phyloP scores from a whole-genome alignment of 75 land plant genomes.

The Sequoiadendron giganteum region DNA sequence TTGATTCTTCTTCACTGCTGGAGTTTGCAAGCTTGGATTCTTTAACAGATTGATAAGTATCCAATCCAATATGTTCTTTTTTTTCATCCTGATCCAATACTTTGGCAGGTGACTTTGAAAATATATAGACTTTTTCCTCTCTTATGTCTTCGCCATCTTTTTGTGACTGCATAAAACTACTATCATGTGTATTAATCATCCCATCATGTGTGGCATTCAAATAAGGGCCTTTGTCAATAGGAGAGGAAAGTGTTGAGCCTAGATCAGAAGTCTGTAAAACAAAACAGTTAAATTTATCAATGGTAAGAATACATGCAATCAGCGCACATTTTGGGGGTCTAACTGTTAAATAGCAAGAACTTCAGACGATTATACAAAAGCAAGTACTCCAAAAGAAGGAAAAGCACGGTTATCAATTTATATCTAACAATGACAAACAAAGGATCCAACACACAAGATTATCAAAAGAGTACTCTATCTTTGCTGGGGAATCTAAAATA shows the following conservation, averaged over 20 bases:
- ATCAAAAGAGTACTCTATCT: neutral
- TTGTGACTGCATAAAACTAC: neutral
- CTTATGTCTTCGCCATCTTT: neutral
- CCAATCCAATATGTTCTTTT: neutral
- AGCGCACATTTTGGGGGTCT: neutral
- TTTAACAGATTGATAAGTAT: neutral
- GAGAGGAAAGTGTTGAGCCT: slow-evolving; percentile 19
- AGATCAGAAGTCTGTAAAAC: slow-evolving; percentile 7
- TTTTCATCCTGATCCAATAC: neutral
- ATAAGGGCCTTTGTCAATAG: slow-evolving; percentile 66
- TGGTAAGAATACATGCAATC: neutral
- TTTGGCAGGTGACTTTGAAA: neutral
- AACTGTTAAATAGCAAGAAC: neutral
- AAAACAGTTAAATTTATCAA: neutral
- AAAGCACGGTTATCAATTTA: neutral
- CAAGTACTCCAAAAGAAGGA: neutral
- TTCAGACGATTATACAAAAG: neutral
- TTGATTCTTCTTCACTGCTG: neutral
- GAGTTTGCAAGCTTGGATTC: neutral
- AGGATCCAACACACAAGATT: neutral
- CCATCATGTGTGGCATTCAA: slow-evolving; percentile 48
- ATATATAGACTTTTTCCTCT: neutral
- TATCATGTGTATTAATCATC: slow-evolving; percentile 37
- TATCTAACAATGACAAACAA: no score
- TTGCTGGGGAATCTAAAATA: no score